phyloP scores from a whole-genome alignment of 169 alveolate species.

The Plasmodium vinckei region DNA sequence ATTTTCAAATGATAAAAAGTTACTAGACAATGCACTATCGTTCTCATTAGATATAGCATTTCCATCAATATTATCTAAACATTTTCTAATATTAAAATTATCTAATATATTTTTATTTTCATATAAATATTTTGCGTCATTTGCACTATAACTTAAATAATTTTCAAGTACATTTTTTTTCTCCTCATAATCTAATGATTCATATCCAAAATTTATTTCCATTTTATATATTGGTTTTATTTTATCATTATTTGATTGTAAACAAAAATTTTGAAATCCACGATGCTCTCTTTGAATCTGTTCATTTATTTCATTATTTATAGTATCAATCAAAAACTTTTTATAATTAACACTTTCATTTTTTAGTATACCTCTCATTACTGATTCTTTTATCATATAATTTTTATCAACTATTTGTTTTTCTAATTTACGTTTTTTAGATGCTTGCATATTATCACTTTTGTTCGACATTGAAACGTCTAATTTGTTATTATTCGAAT shows the following conservation, averaged over 20 bases:
- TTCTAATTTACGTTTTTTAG: slow-evolving; percentile 61
- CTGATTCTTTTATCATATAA: slow-evolving; percentile 60
- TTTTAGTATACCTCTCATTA: slow-evolving; percentile 35
- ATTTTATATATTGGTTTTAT: slow-evolving; percentile 27
- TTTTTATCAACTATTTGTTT: slow-evolving; percentile 63
- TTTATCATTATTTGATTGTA: slow-evolving; percentile 57
- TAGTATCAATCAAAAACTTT: slow-evolving; percentile 57
- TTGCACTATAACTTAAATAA: slow-evolving; percentile 19
- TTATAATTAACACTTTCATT: slow-evolving; percentile 72
- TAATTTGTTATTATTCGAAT: slow-evolving; percentile 3
- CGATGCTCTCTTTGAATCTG: slow-evolving; percentile 65
- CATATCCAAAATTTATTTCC: slow-evolving; percentile 74
- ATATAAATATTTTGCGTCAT: slow-evolving; percentile 18
- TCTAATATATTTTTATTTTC: slow-evolving; percentile 55
- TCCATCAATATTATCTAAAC: slow-evolving; percentile 64
- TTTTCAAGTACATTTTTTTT: slow-evolving; percentile 36
- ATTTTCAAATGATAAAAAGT: slow-evolving; percentile 41
- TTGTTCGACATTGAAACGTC: neutral
- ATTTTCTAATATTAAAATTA: slow-evolving; percentile 45
- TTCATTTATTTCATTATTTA: slow-evolving; percentile 70
- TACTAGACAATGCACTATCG: slow-evolving; percentile 27
- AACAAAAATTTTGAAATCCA: slow-evolving; percentile 33
- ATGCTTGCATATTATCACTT: slow-evolving; percentile 17
- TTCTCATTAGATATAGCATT: slow-evolving; percentile 17
- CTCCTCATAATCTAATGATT: slow-evolving; percentile 34